Evolutionary conservation across 1,284 basidiomycete species (phyloP), one percentile per base, ranked within the genome.

Genomic region (Ustilago vetiveriae): DNA sequence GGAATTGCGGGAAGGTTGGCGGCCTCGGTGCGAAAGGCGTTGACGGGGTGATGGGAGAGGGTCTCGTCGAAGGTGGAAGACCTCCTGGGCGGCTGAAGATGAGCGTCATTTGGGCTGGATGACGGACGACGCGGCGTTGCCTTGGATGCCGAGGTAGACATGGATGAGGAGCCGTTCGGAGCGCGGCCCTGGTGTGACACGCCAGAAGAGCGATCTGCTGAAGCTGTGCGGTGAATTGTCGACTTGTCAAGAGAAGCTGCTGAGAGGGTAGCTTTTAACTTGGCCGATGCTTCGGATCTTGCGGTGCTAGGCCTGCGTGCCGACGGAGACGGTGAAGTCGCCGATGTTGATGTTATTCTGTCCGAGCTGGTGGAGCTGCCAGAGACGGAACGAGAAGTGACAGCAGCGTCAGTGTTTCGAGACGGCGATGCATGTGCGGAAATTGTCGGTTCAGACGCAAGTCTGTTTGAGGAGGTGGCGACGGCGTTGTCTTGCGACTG

Each of bases 191-290:
- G 43, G 11, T 19, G 19, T 14, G 37, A 36, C 13, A n/a, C 37
- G 30, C 13, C 22, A 3, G 33, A 38, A 14, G 41, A 48, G 39
- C 50, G 45, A 9, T 54, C 29, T 32, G 37, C 16, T 8, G 45
- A 26, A 38, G 42, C 21, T 1, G 37, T 23, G 27, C 48, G 52
- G 11, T 62, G 59, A 29, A 45, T 32, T 6, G 46, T 24, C 14
- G 41, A 26, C 23, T 68, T 63, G 29, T 62, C 66, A 13, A 50
- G 47, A 4, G 67, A 62, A 17, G 67, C 56, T 2, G 64, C 64
- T 6, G 67, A 71, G 19, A 71, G 62, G 6, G 67, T 51, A 11
- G 67, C 67, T 43, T 56, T 65, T 53, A 71, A 37, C 48, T 71
- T 71, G 32, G 62, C 62, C 3, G 60, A 60, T 17, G 67, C 67